Conservation (phyloP, 805 yeast species). For the Saccharomycopsis amapae region DNA sequence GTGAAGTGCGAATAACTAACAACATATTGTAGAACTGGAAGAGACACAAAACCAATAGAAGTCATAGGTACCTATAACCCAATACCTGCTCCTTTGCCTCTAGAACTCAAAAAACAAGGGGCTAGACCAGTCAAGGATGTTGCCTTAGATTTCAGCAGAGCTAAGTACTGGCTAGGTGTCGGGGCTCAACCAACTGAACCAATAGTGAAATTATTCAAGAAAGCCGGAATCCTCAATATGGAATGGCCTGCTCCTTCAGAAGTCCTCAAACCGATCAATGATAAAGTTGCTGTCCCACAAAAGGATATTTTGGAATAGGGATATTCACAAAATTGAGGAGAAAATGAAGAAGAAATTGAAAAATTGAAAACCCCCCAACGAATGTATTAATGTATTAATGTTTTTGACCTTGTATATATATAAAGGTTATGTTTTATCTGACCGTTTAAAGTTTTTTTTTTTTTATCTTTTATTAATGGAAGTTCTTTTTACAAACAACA, state of each 20-base stretch:
- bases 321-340: no score
- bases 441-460: no score
- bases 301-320: slow-evolving; percentile 16
- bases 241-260: slow-evolving; percentile 52
- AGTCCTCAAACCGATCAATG: slow-evolving; percentile 25
- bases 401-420: no score
- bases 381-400: no score
- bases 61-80: slow-evolving; percentile 94
- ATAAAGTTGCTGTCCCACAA: slow-evolving; percentile 2
- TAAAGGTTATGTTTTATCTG: no score
- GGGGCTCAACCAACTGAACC: slow-evolving; percentile 93
- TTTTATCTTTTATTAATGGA: no score
- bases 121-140: slow-evolving; percentile 67
- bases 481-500: no score
- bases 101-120: slow-evolving; percentile 48
- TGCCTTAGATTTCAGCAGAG: slow-evolving; percentile 75
- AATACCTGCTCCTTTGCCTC: slow-evolving; percentile 51
- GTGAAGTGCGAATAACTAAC: not conserved
- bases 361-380: no score
- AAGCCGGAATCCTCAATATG: slow-evolving; percentile 61
- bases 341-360: no score
- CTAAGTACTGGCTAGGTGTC: slow-evolving; percentile 95
- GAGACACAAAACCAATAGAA: slow-evolving; percentile 85
- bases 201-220: slow-evolving; percentile 67
- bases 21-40: slow-evolving; percentile 41